phyloP scores from a whole-genome alignment of 2,329 filamentous ascomycete species.

The Calonectria pteridis region DNA sequence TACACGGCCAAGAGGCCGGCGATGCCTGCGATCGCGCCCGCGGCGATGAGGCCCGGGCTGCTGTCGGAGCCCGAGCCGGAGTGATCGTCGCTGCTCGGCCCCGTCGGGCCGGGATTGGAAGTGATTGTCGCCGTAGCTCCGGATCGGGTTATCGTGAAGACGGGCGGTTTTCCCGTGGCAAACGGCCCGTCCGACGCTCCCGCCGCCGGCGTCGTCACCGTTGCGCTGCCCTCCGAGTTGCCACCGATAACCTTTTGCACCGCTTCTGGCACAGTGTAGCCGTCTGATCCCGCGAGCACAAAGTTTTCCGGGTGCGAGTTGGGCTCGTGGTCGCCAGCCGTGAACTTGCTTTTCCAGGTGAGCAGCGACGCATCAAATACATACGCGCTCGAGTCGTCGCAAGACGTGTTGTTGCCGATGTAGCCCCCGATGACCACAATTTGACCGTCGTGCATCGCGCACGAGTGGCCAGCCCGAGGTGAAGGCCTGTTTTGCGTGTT shows the following conservation, averaged over 20 bases:
- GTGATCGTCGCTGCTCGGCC: constrained; percentile 42
- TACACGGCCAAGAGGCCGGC: constrained; percentile 73
- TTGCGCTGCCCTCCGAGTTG: constrained; percentile 64
- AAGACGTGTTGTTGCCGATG: constrained; percentile 62
- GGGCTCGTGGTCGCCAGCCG: constrained; percentile 68
- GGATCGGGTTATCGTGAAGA: constrained; percentile 73
- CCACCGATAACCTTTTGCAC: constrained; percentile 66
- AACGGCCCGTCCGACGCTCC: constrained; percentile 77
- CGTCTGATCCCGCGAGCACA: constrained; percentile 58
- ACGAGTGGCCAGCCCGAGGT: constrained; percentile 60
- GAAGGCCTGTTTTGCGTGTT: constrained; percentile 67
- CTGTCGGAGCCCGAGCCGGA: constrained; percentile 28
- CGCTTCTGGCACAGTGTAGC: constrained; percentile 66
- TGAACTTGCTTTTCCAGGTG: constrained; percentile 69
- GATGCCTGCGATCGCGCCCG: constrained; percentile 72
- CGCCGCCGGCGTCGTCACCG: constrained; percentile 59
- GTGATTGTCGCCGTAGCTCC: constrained; percentile 62
- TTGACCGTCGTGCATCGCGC: constrained; percentile 69
- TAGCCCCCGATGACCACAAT: constrained; percentile 74
- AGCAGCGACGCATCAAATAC: constrained; percentile 78
- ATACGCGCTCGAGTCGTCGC: constrained; percentile 74
- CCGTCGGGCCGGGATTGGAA: constrained; percentile 31
- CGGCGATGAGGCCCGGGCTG: constrained; percentile 59
- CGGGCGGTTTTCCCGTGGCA: constrained; percentile 76
- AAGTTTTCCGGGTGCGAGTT: constrained; percentile 65